phyloP scores from a whole-genome alignment of 352 stramenopile genomes.

The Globisporangium irregulare region DNA sequence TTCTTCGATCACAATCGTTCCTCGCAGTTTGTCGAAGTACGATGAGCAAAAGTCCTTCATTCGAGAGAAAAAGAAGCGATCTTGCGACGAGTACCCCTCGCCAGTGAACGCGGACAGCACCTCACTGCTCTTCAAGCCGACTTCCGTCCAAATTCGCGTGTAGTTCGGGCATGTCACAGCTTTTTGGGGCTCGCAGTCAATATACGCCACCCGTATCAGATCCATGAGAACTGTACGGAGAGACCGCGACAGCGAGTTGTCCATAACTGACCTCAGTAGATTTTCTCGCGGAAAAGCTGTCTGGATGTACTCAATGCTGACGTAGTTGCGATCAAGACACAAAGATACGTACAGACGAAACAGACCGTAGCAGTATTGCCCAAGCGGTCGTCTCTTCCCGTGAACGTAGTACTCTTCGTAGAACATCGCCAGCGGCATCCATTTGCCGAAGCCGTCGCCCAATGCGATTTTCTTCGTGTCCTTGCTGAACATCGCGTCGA shows the following conservation, averaged over 20 bases:
- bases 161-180: constrained; percentile 54
- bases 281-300: constrained; percentile 54
- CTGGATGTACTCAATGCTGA: constrained; percentile 72
- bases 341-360: constrained; percentile 69
- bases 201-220: constrained; percentile 57
- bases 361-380: constrained; percentile 69
- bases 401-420: constrained; percentile 64
- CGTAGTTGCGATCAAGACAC: constrained; percentile 73
- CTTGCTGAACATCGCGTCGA: constrained; percentile 41
- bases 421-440: constrained; percentile 45
- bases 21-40: constrained; percentile 43
- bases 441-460: constrained; percentile 23
- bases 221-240: constrained; percentile 67
- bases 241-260: constrained; percentile 42
- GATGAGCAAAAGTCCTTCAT: constrained; percentile 43
- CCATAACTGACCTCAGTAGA: constrained; percentile 46
- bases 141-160: constrained; percentile 67
- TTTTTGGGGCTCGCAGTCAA: constrained; percentile 74
- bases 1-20: constrained; percentile 47
- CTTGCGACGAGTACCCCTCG: constrained; percentile 33
- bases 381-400: constrained; percentile 42
- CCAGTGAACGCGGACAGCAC: constrained; percentile 28
- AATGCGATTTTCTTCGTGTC: constrained; percentile 8
- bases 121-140: constrained; percentile 29
- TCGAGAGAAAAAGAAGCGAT: constrained; percentile 46